phyloP scores from a whole-genome alignment of 257 asterid species.

The Eucommia ulmoides region DNA sequence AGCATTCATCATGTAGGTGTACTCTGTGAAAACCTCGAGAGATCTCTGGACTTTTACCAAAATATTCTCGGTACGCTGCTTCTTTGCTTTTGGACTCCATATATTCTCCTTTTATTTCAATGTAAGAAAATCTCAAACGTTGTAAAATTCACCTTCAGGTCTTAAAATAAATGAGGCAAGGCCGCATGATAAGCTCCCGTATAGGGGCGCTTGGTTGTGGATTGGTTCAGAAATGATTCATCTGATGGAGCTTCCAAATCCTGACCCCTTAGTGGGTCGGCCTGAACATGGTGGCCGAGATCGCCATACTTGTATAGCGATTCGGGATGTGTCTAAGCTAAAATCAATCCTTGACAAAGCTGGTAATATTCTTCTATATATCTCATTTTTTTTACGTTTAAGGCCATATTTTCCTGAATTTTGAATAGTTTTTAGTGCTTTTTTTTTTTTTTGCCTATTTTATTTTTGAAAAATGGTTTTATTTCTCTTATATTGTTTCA shows the following conservation, averaged over 20 bases:
- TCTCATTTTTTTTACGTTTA: too few relatives aligned
- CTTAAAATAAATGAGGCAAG: slow-evolving; percentile 78
- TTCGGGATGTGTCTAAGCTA: slow-evolving; percentile 66
- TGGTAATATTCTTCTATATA: slow-evolving; percentile 24
- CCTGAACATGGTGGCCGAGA: slow-evolving; percentile 91
- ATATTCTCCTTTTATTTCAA: not conserved
- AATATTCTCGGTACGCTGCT: slow-evolving; percentile 55
- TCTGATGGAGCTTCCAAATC: slow-evolving; percentile 97
- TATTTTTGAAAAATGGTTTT: too few relatives aligned
- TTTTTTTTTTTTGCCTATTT: too few relatives aligned
- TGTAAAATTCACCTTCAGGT: slow-evolving; percentile 36
- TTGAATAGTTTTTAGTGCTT: too few relatives aligned
- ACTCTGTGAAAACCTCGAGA: slow-evolving; percentile 84
- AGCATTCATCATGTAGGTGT: slow-evolving; percentile 86
- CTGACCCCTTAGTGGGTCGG: slow-evolving; percentile 76
- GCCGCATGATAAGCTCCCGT: slow-evolving; percentile 86
- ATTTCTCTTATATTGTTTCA: too few relatives aligned
- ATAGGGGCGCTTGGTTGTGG: slow-evolving; percentile 97
- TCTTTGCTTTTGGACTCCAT: not conserved
- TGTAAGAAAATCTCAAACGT: not conserved
- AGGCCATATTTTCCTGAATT: too few relatives aligned
- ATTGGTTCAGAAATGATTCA: slow-evolving; percentile 94
- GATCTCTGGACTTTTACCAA: slow-evolving; percentile 80
- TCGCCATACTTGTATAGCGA: slow-evolving; percentile 84
- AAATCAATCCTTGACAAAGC: slow-evolving; percentile 67